phyloP scores from a whole-genome alignment of 2,329 filamentous ascomycete genomes.

The Atkinsonella hypoxylon region DNA sequence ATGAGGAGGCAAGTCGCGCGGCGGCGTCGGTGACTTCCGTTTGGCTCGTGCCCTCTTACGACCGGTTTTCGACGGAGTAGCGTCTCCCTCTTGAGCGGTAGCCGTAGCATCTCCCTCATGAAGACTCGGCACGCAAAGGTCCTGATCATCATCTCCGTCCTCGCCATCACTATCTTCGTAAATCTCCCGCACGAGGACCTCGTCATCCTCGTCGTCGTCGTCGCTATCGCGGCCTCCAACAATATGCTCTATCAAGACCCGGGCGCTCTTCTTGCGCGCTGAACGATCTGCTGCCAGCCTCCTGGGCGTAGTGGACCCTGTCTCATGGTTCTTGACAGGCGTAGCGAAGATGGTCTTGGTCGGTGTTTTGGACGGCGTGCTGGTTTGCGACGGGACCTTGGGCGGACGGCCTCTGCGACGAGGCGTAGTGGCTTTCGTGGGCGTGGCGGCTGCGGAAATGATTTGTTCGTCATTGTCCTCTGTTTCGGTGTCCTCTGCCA shows the following conservation, averaged over 20 bases:
- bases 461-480: constrained; percentile 1
- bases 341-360: constrained; percentile 20
- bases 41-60: constrained; percentile 10
- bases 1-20: constrained; percentile 70
- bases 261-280: constrained; percentile 73
- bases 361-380: constrained; percentile 20
- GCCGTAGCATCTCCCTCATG: constrained; percentile 25
- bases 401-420: constrained; percentile 18
- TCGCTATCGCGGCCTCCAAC: constrained; percentile 53
- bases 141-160: constrained; percentile 48
- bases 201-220: constrained; percentile 42
- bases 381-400: constrained; percentile 18
- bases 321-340: constrained; percentile 22
- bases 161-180: constrained; percentile 58
- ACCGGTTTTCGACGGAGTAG: constrained; percentile 30
- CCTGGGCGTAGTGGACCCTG: constrained; percentile 43
- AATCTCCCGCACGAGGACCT: constrained; percentile 11
- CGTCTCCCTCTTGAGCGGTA: constrained; percentile 16
- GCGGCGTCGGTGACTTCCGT: constrained; percentile 61
- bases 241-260: constrained; percentile 61
- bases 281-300: constrained; percentile 69
- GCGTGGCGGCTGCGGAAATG: not conserved
- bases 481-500: constrained; percentile 6
- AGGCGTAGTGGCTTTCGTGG: constrained; percentile 19
- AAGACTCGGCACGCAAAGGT: too few relatives aligned